phyloP scores from a whole-genome alignment of 768 basidiomycete species.

The Phaeolepiota aurea region DNA sequence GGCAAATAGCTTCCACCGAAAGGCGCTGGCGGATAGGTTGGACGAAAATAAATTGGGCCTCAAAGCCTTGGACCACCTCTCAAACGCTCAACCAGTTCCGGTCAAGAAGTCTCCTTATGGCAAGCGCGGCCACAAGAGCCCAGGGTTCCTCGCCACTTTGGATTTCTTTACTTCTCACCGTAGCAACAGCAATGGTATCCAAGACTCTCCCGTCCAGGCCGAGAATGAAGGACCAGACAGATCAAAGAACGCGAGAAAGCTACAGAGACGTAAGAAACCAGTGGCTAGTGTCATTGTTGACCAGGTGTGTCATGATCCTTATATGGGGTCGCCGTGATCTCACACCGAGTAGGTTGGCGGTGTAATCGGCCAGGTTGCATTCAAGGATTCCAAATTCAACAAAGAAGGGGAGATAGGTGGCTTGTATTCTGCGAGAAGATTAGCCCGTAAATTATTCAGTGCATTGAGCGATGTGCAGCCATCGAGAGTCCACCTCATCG shows the following conservation, averaged over 20 bases:
- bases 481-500: slow-evolving; percentile 50
- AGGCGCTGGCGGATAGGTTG: slow-evolving; percentile 66
- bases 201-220: slow-evolving; percentile 6
- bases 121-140: slow-evolving; percentile 38
- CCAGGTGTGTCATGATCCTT: slow-evolving; percentile 28
- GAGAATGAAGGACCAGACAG: slow-evolving; percentile 9
- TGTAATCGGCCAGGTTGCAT: slow-evolving; percentile 62
- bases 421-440: slow-evolving; percentile 52
- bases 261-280: slow-evolving; percentile 31
- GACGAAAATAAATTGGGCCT: slow-evolving; percentile 63
- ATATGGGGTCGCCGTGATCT: not conserved
- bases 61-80: slow-evolving; percentile 62
- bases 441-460: slow-evolving; percentile 64
- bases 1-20: slow-evolving; percentile 75
- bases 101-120: slow-evolving; percentile 28
- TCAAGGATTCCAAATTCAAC: slow-evolving; percentile 59
- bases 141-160: slow-evolving; percentile 28
- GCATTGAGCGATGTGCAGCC: slow-evolving; percentile 53
- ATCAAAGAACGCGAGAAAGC: slow-evolving; percentile 9
- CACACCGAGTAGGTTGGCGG: slow-evolving; percentile 33
- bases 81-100: slow-evolving; percentile 48
- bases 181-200: slow-evolving; percentile 8
- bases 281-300: slow-evolving; percentile 67
- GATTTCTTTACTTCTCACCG: slow-evolving; percentile 14
- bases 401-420: slow-evolving; percentile 44